Base-by-base conservation (phyloP, 2,329 filamentous ascomycete species). In the Penicillium rolfsii region DNA sequence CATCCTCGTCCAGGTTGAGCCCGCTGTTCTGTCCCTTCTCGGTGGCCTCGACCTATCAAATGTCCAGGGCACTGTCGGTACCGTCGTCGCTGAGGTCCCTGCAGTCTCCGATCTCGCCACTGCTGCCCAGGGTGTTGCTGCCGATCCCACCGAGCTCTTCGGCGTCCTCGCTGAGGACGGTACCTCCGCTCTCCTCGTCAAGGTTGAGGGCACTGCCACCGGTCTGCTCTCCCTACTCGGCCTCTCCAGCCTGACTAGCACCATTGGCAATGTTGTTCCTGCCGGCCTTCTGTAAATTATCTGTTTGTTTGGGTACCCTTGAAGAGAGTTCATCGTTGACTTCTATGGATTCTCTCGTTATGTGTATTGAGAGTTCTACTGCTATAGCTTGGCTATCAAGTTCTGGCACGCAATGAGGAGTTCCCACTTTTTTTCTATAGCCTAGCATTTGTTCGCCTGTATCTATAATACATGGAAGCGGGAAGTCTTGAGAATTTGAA, bases 341-440 rank as follows among this genome's bases (percentile, higher is more conserved):
- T 66, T 67, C 62, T 67, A 60, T 57, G 62, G 59, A 59, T 58
- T 54, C 62, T 66, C 62, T 61, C 48, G 58, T 61, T 40, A 63
- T 64, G 54, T 61, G 48, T 50, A 38, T 64, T 50, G 61, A 63
- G 61, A 38, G 36, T 38, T 53, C 28, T 53, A 12, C 33, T 48
- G 22, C 26, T 45, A 41, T 28, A 45, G n/a, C 41, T 54, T 30
- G 50, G 53, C 56, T 65, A 57, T 59, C 56, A 43, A 58, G 63
- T 54, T 55, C 14, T 55, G 33, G 57, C 58, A 60, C 46, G 36
- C 46, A 49, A 65, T 60, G 61, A 61, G 61, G 64, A 64, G 59
- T 65, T 65, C 64, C 64, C 59, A 28, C 48, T 54, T 64, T 64
- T 46, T 45, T 41, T 56, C 9, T 33, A 33, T 58, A 50, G 19